Conservation (phyloP, 139 green algal genomes). For the Mesotaenium endlicherianum region DNA sequence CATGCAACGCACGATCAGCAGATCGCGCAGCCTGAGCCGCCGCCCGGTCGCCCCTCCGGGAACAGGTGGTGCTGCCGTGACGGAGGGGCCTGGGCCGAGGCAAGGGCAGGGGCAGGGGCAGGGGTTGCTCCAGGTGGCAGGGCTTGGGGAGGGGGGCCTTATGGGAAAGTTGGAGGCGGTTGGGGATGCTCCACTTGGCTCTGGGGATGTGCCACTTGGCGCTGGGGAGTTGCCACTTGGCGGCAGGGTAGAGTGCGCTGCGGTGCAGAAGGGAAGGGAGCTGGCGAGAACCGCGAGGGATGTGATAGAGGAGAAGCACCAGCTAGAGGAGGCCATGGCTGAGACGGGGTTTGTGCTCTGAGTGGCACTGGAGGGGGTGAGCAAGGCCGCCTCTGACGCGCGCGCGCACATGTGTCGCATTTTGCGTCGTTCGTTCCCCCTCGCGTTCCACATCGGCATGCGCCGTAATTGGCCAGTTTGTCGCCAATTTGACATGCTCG, state of each 20-base stretch:
- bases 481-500: no score
- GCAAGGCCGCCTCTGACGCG: no score
- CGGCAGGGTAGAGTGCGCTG: background rate
- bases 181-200: background rate
- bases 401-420: no score
- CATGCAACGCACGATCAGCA: background rate
- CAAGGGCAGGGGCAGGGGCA: background rate
- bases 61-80: no score
- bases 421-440: no score
- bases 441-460: no score
- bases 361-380: background rate
- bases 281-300: background rate
- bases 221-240: background rate
- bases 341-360: background rate
- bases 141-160: background rate
- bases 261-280: background rate
- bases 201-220: background rate
- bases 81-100: background rate
- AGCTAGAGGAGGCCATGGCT: background rate
- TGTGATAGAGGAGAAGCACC: background rate
- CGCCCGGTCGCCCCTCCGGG: no score
- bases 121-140: background rate
- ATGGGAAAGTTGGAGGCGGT: background rate
- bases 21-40: background rate
- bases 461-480: no score